Percentiles rank a stretch among this genome's conserved stretches.
Conservation (phyloP, 176 grass and related monocot species). For the Avena insularis region DNA sequence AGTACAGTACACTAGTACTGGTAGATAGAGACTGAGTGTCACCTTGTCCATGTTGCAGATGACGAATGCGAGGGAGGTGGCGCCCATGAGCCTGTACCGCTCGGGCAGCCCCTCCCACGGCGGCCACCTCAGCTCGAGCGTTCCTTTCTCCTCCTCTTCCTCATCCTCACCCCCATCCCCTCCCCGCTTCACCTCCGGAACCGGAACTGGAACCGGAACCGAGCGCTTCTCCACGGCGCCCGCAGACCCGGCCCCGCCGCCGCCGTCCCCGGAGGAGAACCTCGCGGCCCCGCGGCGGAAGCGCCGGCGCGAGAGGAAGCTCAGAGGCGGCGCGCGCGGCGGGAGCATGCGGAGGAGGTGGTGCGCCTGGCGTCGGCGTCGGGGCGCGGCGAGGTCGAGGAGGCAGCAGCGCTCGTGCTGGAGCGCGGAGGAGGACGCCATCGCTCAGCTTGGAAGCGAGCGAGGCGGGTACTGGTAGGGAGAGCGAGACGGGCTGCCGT, state of each 20-base stretch:
- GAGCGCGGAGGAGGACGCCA: conserved; percentile 37
- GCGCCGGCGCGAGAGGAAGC: not conserved
- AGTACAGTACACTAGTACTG: too few relatives aligned
- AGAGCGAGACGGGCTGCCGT: not conserved
- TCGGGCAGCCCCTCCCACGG: conserved; percentile 69
- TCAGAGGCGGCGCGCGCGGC: conserved; percentile 21
- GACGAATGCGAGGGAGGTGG: conserved; percentile 92
- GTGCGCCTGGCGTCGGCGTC: not conserved
- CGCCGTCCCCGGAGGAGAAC: conserved; percentile 48
- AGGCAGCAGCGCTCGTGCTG: conserved; percentile 27
- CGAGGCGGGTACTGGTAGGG: not conserved
- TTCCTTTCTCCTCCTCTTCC: not conserved
- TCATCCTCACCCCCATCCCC: conserved; percentile 28
- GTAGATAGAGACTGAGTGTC: too few relatives aligned
- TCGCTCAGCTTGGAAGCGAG: not conserved
- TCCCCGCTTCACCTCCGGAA: conserved; percentile 24
- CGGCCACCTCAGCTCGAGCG: conserved; percentile 61
- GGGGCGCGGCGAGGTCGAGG: conserved; percentile 20
- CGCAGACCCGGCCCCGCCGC: conserved; percentile 29
- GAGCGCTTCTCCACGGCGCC: conserved; percentile 38
- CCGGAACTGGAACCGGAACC: not conserved
- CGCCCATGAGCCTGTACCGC: conserved; percentile 85
- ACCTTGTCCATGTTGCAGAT: conserved; percentile 99
- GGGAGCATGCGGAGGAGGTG: conserved; percentile 53
- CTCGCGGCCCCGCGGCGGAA: conserved; percentile 30